Conservation (phyloP, 441 rosid genomes). For the Populus hybrid region DNA sequence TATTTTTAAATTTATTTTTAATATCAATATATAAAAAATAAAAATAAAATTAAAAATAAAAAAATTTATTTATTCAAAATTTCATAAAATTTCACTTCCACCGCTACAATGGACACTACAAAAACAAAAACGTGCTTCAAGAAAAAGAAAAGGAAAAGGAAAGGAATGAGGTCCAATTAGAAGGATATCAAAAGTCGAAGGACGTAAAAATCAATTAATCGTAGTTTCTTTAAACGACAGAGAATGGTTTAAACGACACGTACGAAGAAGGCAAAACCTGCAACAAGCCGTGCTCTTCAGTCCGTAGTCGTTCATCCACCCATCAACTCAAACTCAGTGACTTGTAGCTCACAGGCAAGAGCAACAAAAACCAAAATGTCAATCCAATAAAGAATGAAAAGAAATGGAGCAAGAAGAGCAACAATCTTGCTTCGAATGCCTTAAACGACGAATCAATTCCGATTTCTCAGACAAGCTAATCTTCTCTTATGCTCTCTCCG, state of each 20-base stretch:
- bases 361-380: not conserved
- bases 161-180: too few relatives aligned
- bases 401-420: slow-evolving; percentile 10
- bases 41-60: too few relatives aligned
- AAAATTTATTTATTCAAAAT: too few relatives aligned
- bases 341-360: not conserved
- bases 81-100: too few relatives aligned
- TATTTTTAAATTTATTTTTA: too few relatives aligned
- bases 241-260: not conserved
- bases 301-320: not conserved
- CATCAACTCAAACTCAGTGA: not conserved
- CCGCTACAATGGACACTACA: too few relatives aligned
- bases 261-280: not conserved
- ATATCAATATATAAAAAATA: too few relatives aligned
- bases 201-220: too few relatives aligned
- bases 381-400: slow-evolving; percentile 9
- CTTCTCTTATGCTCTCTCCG: slow-evolving; percentile 65
- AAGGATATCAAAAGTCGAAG: too few relatives aligned
- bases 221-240: too few relatives aligned
- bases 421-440: slow-evolving; percentile 61
- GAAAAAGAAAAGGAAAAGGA: too few relatives aligned
- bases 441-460: slow-evolving; percentile 55
- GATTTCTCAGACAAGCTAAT: slow-evolving; percentile 64
- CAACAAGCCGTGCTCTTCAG: not conserved
- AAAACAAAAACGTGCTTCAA: too few relatives aligned